phyloP scores from a whole-genome alignment of 1,139 yeast species.

The Protomyces inouyei region DNA sequence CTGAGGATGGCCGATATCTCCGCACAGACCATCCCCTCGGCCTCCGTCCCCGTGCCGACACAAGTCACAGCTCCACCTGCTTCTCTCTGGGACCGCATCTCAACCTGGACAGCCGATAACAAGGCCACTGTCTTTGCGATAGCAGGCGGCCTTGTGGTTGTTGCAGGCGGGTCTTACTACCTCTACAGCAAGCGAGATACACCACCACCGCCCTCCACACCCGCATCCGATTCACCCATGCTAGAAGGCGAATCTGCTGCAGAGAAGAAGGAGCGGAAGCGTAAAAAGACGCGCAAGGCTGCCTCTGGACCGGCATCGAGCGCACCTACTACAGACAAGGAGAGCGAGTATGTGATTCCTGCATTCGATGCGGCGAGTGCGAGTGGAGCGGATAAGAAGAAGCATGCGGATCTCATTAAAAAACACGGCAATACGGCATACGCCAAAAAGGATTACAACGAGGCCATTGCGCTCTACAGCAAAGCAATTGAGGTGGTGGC shows the following conservation, averaged over 20 bases:
- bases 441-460: slow-evolving; percentile 61
- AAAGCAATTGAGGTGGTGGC: slow-evolving; percentile 70
- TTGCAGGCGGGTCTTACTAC: slow-evolving; percentile 27
- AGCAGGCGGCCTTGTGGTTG: slow-evolving; percentile 26
- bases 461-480: slow-evolving; percentile 72
- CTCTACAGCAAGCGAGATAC: slow-evolving; percentile 6
- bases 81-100: slow-evolving; percentile 24
- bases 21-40: neutral
- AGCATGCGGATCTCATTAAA: slow-evolving; percentile 72
- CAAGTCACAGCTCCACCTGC: neutral
- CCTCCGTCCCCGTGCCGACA: neutral
- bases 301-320: neutral
- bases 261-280: slow-evolving; percentile 26
- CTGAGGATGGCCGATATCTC: neutral
- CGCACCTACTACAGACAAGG: neutral
- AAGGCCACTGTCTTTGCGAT: slow-evolving; percentile 24
- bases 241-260: slow-evolving; percentile 3
- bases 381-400: slow-evolving; percentile 24
- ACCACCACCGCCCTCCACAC: slow-evolving; percentile 1
- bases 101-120: slow-evolving; percentile 21
- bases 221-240: neutral
- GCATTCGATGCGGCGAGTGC: slow-evolving; percentile 13
- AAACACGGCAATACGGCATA: slow-evolving; percentile 83
- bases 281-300: slow-evolving; percentile 24
- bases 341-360: slow-evolving; percentile 1